Evolutionary conservation across 768 basidiomycete genomes (phyloP).

Genomic region (Amanita muscaria): DNA sequence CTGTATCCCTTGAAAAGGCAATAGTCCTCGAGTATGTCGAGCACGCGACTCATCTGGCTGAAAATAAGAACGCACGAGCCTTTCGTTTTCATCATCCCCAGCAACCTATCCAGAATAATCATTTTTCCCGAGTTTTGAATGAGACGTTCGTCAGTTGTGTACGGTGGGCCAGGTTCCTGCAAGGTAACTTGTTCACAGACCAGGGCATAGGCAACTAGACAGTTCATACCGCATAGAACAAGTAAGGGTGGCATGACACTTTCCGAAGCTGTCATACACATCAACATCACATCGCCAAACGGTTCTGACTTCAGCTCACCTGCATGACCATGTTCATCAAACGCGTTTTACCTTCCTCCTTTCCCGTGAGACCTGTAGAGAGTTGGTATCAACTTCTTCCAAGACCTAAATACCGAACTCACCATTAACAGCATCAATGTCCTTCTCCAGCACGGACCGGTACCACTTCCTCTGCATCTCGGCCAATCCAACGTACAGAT

Average conservation of each 20-base stretch:
- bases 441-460: slow-evolving; percentile 90
- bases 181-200: no score
- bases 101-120: slow-evolving; percentile 92
- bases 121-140: slow-evolving; percentile 94
- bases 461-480: slow-evolving; percentile 99
- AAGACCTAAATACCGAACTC: slow-evolving; percentile 13
- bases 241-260: slow-evolving; percentile 86
- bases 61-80: slow-evolving; percentile 96
- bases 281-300: background rate
- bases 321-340: slow-evolving; percentile 99
- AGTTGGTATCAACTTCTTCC: background rate
- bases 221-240: slow-evolving; percentile 82
- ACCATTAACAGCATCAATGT: slow-evolving; percentile 98
- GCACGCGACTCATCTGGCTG: slow-evolving; percentile 98
- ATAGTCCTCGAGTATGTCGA: slow-evolving; percentile 97
- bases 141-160: slow-evolving; percentile 96
- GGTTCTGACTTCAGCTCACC: slow-evolving; percentile 25
- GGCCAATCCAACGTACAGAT: slow-evolving; percentile 93
- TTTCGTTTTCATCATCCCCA: slow-evolving; percentile 79
- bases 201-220: no score
- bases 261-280: slow-evolving; percentile 51
- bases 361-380: slow-evolving; percentile 72
- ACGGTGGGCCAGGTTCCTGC: slow-evolving; percentile 89
- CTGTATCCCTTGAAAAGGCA: slow-evolving; percentile 87
- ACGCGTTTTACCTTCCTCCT: slow-evolving; percentile 97